Conservation (phyloP, 73 alveolate species). For the Symbiodinium natans region DNA sequence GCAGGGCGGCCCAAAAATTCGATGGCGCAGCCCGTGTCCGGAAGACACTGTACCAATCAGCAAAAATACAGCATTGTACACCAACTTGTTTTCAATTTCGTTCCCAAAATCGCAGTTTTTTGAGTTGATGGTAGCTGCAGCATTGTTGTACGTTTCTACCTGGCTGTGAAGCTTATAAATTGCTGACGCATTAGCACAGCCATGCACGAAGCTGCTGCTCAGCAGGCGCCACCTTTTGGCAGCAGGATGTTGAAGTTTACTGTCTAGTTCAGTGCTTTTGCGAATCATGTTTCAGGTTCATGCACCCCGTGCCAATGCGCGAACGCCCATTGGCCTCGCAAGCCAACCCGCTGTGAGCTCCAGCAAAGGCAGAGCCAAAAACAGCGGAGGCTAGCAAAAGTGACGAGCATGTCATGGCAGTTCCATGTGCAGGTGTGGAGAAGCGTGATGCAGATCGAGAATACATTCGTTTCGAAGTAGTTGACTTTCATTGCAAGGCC, state of each 20-base stretch:
- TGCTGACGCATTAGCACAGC: too few species aligned
- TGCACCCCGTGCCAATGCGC: not conserved
- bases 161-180: too few species aligned
- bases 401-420: too few species aligned
- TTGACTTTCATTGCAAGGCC: constrained; percentile 88
- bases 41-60: not conserved
- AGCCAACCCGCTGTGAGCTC: not conserved
- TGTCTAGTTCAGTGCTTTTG: too few species aligned
- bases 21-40: not conserved
- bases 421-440: not conserved
- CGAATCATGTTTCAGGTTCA: not conserved
- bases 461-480: constrained; percentile 35
- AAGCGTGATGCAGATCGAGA: not conserved
- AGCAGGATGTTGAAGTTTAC: too few species aligned
- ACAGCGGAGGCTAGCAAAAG: too few species aligned
- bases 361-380: not conserved
- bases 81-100: too few species aligned
- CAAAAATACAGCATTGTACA: not conserved
- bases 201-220: not conserved
- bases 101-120: too few species aligned
- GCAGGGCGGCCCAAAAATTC: constrained; percentile 5
- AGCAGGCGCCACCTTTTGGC: not conserved
- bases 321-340: not conserved
- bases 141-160: not conserved
- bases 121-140: too few species aligned